phyloP scores from a whole-genome alignment of 1,284 basidiomycete genomes.

The Sporisorium graminicola region DNA sequence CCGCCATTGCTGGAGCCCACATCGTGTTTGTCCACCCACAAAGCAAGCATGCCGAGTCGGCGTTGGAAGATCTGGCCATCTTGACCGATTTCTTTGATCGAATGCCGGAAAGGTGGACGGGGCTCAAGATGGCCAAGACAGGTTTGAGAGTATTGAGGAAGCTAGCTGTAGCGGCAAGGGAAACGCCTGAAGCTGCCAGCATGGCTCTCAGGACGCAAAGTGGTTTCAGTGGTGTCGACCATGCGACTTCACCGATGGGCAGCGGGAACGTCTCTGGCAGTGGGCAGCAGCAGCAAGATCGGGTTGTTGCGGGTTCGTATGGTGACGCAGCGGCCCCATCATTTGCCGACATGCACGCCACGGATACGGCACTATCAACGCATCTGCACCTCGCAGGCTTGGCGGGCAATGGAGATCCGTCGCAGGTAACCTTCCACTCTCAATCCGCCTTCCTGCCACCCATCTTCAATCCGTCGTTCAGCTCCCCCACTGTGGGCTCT shows the following conservation, averaged over 20 bases:
- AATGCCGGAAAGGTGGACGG: slow-evolving; percentile 43
- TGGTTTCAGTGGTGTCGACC: background rate
- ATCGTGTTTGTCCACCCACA: slow-evolving; percentile 41
- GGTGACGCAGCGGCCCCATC: background rate
- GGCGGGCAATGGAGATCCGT: background rate
- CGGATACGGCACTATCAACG: background rate
- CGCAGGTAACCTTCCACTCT: slow-evolving; percentile 11
- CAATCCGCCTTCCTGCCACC: slow-evolving; percentile 22
- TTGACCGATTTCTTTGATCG: slow-evolving; percentile 44
- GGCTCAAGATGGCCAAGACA: slow-evolving; percentile 43
- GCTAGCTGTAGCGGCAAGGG: slow-evolving; percentile 37
- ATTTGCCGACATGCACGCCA: background rate
- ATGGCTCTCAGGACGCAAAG: slow-evolving; percentile 16
- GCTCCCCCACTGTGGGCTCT: background rate
- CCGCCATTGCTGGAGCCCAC: slow-evolving; percentile 43
- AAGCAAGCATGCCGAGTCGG: slow-evolving; percentile 39
- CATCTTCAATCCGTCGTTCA: slow-evolving; percentile 18
- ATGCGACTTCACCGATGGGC: background rate
- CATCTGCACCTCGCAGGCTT: background rate
- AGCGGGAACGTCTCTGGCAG: background rate
- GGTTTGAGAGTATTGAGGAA: slow-evolving; percentile 46
- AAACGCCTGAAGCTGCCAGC: slow-evolving; percentile 37
- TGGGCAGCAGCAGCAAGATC: slow-evolving; percentile 8
- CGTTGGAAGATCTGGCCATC: slow-evolving; percentile 38
- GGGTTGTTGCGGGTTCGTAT: background rate